phyloP scores from a whole-genome alignment of 106 monocot genomes.

The Dioscorea alata region DNA sequence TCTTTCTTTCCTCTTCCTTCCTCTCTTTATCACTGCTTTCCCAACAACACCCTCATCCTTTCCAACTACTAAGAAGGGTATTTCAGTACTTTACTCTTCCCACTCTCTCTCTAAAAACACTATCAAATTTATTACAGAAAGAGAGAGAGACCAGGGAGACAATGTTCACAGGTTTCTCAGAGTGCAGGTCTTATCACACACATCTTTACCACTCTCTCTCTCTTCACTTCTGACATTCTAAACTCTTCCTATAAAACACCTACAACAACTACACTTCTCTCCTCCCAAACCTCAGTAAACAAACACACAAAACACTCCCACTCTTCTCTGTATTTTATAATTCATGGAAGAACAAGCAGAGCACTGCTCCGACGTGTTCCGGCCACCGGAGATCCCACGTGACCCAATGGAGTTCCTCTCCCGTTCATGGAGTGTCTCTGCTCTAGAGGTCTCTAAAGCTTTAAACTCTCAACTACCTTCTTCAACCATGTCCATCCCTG shows the following conservation, averaged over 20 bases:
- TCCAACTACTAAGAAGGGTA: neutral
- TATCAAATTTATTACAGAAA: neutral
- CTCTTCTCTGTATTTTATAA: neutral
- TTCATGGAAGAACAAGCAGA: neutral
- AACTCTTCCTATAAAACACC: neutral
- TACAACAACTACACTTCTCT: neutral
- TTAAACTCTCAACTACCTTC: neutral
- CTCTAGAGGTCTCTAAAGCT: conserved; percentile 36
- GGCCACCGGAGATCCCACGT: conserved; percentile 27
- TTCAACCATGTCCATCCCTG: neutral
- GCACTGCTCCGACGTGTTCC: neutral
- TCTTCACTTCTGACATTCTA: neutral
- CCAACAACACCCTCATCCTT: neutral
- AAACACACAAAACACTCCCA: neutral
- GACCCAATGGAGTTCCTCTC: conserved; percentile 91
- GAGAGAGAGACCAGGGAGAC: neutral
- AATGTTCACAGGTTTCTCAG: neutral
- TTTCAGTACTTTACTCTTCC: neutral
- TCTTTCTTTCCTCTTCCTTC: neutral
- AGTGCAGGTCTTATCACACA: neutral
- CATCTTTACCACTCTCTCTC: neutral
- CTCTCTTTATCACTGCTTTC: neutral
- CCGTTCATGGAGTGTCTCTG: conserved; percentile 62
- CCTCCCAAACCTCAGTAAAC: neutral
- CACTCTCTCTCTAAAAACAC: too few species aligned